Evolutionary conservation across 2,329 filamentous ascomycete species (phyloP).

Genomic region (Curvularia eragrostidis): DNA sequence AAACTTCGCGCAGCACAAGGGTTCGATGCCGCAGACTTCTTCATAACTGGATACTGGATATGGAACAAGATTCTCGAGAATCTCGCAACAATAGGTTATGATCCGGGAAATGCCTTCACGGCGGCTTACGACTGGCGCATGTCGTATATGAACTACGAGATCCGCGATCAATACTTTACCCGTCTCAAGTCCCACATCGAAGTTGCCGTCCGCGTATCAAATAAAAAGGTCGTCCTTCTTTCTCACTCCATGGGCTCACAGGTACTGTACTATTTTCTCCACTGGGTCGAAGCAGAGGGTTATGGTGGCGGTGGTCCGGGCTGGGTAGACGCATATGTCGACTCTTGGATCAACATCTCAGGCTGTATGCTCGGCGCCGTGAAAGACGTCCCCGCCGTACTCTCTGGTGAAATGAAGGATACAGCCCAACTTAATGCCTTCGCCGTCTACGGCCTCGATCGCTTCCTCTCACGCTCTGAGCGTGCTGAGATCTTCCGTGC

Average conservation of each 20-base stretch:
- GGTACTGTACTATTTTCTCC: conserved; percentile 84
- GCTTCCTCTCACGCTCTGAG: conserved; percentile 89
- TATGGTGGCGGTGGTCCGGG: conserved; percentile 79
- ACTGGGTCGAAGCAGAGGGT: conserved; percentile 80
- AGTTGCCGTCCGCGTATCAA: conserved; percentile 73
- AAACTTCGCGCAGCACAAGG: conserved; percentile 94
- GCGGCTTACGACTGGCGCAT: conserved; percentile 90
- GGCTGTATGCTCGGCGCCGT: conserved; percentile 96
- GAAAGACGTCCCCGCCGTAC: conserved; percentile 86
- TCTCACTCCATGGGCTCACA: conserved; percentile 99
- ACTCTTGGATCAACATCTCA: conserved; percentile 97
- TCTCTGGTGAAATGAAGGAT: conserved; percentile 98
- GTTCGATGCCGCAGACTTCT: conserved; percentile 97
- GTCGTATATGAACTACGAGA: conserved; percentile 87
- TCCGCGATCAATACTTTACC: conserved; percentile 92
- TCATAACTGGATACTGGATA: conserved; percentile 91
- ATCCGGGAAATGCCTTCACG: conserved; percentile 77
- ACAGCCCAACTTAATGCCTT: conserved; percentile 96
- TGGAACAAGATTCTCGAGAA: conserved; percentile 99
- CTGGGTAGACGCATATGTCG: conserved; percentile 91
- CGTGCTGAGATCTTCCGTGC: conserved; percentile 92
- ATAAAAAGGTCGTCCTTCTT: conserved; percentile 81
- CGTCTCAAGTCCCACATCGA: conserved; percentile 90
- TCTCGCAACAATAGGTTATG: conserved; percentile 92
- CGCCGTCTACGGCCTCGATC: conserved; percentile 95